Percentiles rank a stretch among this genome's conserved stretches.
These are phyloP conservation scores for Boletus reticuloceps DNA, from an alignment of 768 basidiomycete genomes.

Conservation along the genomic window DNA sequence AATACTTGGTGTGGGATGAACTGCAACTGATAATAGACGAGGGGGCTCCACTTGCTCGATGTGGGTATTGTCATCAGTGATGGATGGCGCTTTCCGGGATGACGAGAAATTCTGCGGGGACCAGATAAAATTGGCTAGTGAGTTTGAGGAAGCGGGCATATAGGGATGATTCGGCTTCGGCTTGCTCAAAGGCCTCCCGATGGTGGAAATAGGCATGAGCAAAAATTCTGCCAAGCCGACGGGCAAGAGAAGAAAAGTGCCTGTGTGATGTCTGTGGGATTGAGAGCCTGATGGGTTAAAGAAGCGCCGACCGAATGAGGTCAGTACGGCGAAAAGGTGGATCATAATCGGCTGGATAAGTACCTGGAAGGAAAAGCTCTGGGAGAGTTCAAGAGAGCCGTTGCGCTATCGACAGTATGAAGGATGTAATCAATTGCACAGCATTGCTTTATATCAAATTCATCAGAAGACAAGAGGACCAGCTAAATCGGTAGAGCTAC, in stretches of 20 bases:
- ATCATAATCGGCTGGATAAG: slow-evolving; percentile 19
- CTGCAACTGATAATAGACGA: slow-evolving; percentile 39
- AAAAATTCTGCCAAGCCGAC: slow-evolving; percentile 91
- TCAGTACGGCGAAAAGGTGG: slow-evolving; percentile 22
- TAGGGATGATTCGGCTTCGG: slow-evolving; percentile 85
- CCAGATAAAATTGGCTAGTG: slow-evolving; percentile 75
- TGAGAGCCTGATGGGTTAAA: slow-evolving; percentile 52
- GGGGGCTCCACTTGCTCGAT: slow-evolving; percentile 38
- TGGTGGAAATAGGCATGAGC: slow-evolving; percentile 97
- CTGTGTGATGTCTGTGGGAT: slow-evolving; percentile 78
- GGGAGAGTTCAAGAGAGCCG: slow-evolving; percentile 86
- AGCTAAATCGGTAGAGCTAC: slow-evolving; percentile 13
- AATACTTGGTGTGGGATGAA: slow-evolving; percentile 29
- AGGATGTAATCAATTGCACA: slow-evolving; percentile 96
- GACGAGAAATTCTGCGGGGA: slow-evolving; percentile 80
- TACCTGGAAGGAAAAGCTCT: slow-evolving; percentile 91
- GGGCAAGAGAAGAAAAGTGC: slow-evolving; percentile 88
- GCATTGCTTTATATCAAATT: slow-evolving; percentile 61
- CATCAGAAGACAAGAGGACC: slow-evolving; percentile 16
- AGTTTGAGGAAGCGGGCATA: slow-evolving; percentile 89
- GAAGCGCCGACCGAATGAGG: background rate
- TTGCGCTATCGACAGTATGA: slow-evolving; percentile 91
- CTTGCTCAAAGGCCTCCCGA: slow-evolving; percentile 86
- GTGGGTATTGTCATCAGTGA: slow-evolving; percentile 25
- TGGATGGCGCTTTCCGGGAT: slow-evolving; percentile 52